phyloP scores from a whole-genome alignment of 2,329 filamentous ascomycete species.

The Stagonosporopsis tanaceti region DNA sequence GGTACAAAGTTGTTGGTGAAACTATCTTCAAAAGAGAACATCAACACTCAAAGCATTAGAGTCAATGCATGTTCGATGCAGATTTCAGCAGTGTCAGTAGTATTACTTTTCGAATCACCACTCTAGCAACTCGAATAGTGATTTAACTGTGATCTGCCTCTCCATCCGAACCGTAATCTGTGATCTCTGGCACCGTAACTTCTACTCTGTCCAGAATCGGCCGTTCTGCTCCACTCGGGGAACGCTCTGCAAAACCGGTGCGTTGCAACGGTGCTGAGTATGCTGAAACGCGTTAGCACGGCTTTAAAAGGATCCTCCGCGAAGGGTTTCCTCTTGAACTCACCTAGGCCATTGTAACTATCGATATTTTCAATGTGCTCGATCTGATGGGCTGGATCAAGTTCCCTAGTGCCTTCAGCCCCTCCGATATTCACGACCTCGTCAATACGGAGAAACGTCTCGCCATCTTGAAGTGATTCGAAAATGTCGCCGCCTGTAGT shows the following conservation, averaged over 20 bases:
- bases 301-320: neutral
- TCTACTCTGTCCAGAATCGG: neutral
- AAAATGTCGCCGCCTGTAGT: too few relatives aligned
- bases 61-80: too few relatives aligned
- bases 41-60: too few relatives aligned
- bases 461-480: neutral
- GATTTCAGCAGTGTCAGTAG: too few relatives aligned
- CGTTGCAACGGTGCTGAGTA: neutral
- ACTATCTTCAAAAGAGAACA: too few relatives aligned
- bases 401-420: too few relatives aligned
- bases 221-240: neutral
- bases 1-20: too few relatives aligned
- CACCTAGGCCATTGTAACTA: neutral
- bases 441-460: neutral
- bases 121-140: too few relatives aligned
- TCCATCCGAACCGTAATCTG: neutral
- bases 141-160: neutral
- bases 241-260: neutral
- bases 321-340: neutral
- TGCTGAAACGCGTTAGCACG: neutral
- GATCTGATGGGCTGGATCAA: neutral
- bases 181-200: neutral
- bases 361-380: neutral
- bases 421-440: neutral
- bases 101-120: too few relatives aligned